Evolutionary conservation across 192 early-diverging fungal species (phyloP).

Genomic region (Geosiphon pyriformis): DNA sequence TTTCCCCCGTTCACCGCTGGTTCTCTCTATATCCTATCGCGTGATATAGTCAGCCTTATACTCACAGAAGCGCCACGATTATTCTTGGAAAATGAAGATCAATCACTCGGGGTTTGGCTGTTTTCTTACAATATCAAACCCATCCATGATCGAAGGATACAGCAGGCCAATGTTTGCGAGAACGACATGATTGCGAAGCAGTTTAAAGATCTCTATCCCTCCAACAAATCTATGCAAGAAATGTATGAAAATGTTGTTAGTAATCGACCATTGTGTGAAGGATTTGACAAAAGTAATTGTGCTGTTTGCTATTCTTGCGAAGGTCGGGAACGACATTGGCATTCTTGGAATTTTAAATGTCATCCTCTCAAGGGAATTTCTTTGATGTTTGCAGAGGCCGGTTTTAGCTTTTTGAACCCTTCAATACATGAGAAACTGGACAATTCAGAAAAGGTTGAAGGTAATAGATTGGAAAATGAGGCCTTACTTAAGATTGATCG

Average conservation of each 20-base stretch:
- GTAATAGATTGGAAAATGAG: too few species aligned
- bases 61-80: constrained; percentile 46
- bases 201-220: constrained; percentile 41
- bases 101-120: constrained; percentile 57
- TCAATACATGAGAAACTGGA: too few species aligned
- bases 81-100: constrained; percentile 55
- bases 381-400: constrained; percentile 25
- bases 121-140: constrained; percentile 54
- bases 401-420: neutral
- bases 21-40: constrained; percentile 54
- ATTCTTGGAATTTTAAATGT: constrained; percentile 50
- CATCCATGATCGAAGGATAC: constrained; percentile 53
- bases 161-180: constrained; percentile 57
- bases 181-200: constrained; percentile 61
- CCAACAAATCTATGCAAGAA: constrained; percentile 45
- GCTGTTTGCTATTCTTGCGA: constrained; percentile 54
- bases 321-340: constrained; percentile 47
- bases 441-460: too few species aligned
- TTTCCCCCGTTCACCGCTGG: constrained; percentile 59
- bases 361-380: constrained; percentile 49
- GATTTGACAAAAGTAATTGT: constrained; percentile 45
- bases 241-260: constrained; percentile 49
- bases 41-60: constrained; percentile 48
- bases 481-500: too few species aligned
- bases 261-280: constrained; percentile 40